Conservation (phyloP, 306 rosid species). For the Dryas octopetala region DNA sequence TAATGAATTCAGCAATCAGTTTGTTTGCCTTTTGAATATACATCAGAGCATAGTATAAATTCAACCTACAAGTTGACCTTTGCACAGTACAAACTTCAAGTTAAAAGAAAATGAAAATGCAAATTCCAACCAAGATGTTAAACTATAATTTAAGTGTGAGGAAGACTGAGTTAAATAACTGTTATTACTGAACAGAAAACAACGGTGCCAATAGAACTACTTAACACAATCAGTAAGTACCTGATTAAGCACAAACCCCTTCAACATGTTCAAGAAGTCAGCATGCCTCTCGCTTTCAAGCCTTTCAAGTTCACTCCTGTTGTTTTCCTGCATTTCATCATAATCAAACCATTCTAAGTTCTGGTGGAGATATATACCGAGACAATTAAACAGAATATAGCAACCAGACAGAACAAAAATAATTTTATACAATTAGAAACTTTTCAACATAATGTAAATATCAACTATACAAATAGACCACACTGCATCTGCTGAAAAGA, state of each 20-base stretch:
- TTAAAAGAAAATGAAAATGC: not conserved
- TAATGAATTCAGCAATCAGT: not conserved
- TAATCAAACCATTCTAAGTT: conserved; percentile 11
- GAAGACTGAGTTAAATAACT: not conserved
- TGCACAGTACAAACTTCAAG: no score
- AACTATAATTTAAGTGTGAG: not conserved
- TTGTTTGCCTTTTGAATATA: not conserved
- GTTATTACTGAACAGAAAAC: not conserved
- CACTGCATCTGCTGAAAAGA: not conserved
- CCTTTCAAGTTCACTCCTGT: conserved; percentile 87
- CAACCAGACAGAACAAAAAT: not conserved
- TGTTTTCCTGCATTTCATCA: conserved; percentile 72
- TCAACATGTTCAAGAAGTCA: conserved; percentile 87
- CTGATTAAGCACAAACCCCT: conserved; percentile 89
- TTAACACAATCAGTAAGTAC: conserved; percentile 30
- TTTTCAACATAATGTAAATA: not conserved
- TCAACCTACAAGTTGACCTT: not conserved
- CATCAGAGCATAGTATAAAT: not conserved
- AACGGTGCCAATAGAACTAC: not conserved
- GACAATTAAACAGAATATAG: not conserved
- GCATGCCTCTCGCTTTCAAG: conserved; percentile 71
- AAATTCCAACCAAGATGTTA: not conserved
- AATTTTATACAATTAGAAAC: not conserved
- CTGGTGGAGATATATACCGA: not conserved
- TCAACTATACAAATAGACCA: not conserved